Evolutionary conservation across 192 early-diverging fungal genomes (phyloP).

Genomic region (Piromyces sp.): DNA sequence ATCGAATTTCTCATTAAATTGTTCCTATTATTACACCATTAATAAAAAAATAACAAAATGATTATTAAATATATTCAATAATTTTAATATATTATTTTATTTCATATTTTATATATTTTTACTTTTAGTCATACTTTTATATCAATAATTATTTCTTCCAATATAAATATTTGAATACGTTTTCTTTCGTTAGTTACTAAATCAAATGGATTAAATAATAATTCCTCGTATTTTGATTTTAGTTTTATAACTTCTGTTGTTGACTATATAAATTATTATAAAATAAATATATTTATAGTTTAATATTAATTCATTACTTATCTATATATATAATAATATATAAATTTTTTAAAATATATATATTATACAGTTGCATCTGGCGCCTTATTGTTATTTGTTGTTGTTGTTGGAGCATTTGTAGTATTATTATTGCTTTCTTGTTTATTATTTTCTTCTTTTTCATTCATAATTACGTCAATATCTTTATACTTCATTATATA

Average conservation of each 20-base stretch:
- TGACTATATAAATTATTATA: no score
- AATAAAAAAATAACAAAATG: not conserved
- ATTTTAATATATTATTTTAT: no score
- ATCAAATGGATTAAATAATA: conserved; percentile 25
- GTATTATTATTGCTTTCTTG: not conserved
- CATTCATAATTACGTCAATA: not conserved
- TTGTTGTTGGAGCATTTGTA: not conserved
- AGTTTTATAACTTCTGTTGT: not conserved
- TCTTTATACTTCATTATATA: not conserved
- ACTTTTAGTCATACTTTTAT: no score
- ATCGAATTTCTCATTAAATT: conserved; percentile 27
- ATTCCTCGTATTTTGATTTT: conserved; percentile 4
- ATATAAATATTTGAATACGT: conserved; percentile 22
- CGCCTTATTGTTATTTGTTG: no score
- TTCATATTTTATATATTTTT: no score
- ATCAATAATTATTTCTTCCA: conserved; percentile 18
- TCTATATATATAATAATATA: no score
- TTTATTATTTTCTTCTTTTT: not conserved
- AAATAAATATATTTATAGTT: no score
- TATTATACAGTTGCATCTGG: no score
- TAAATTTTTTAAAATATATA: no score
- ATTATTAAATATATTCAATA: not conserved
- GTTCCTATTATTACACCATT: conserved; percentile 4
- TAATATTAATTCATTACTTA: no score
- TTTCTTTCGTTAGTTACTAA: conserved; percentile 31